phyloP scores from a whole-genome alignment of 371 early-diverging fungal species.

The Apophysomyces ossiformis region DNA sequence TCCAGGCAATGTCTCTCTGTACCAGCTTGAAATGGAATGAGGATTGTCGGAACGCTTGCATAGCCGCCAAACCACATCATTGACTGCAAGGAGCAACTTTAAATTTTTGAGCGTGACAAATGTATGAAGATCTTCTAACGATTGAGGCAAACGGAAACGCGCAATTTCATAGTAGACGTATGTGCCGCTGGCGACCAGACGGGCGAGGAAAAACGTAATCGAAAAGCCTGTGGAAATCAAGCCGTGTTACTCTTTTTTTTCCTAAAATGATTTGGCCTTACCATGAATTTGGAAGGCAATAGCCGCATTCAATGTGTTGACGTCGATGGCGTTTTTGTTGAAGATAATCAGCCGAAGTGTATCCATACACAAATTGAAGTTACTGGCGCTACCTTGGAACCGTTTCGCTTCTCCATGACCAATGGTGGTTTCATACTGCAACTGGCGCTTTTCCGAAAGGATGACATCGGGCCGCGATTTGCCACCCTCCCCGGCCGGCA shows the following conservation, averaged over 20 bases:
- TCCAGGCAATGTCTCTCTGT: not conserved
- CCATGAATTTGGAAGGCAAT: slow-evolving; percentile 35
- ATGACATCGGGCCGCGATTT: slow-evolving; percentile 34
- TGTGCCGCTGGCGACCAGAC: slow-evolving; percentile 10
- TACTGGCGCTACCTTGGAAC: slow-evolving; percentile 19
- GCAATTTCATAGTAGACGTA: slow-evolving; percentile 17
- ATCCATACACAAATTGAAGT: slow-evolving; percentile 23
- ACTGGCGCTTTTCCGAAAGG: slow-evolving; percentile 28
- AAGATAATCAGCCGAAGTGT: slow-evolving; percentile 30
- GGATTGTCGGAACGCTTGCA: not conserved
- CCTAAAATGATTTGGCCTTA: not conserved
- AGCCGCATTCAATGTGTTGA: slow-evolving; percentile 25
- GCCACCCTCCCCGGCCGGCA: not conserved
- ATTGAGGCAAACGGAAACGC: slow-evolving; percentile 17
- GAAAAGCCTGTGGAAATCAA: slow-evolving; percentile 13
- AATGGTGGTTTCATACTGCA: slow-evolving; percentile 4
- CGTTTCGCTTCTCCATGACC: slow-evolving; percentile 25
- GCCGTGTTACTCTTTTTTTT: not conserved
- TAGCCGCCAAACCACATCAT: slow-evolving; percentile 8
- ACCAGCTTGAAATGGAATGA: not conserved
- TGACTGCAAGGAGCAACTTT: slow-evolving; percentile 3
- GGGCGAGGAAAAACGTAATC: slow-evolving; percentile 17
- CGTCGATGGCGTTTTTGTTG: slow-evolving; percentile 39
- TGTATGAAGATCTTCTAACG: not conserved
- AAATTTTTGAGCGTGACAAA: slow-evolving; percentile 1